Conservation (phyloP, 2,329 filamentous ascomycete species). For the Sphaerostilbella broomeana region DNA sequence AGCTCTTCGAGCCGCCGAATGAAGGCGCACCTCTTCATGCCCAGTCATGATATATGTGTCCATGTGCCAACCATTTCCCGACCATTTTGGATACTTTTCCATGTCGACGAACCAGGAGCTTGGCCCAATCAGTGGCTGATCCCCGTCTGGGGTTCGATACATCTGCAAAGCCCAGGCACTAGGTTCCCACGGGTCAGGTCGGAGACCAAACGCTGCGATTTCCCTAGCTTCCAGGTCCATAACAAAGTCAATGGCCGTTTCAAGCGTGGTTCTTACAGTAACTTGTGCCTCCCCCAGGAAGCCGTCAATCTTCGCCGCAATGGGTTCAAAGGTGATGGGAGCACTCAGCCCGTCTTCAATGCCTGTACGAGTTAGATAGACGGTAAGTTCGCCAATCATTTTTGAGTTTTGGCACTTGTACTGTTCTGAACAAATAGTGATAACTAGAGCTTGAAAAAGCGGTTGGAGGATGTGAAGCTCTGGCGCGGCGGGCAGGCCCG, state of each 20-base stretch:
- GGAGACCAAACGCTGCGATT: slow-evolving; percentile 11
- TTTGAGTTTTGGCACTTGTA: neutral
- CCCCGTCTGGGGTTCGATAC: neutral
- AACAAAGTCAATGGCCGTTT: slow-evolving; percentile 12
- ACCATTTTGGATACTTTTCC: slow-evolving; percentile 4
- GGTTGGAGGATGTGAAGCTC: neutral
- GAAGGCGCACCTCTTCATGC: too few relatives aligned
- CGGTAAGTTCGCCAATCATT: neutral
- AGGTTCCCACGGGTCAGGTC: neutral
- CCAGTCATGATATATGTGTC: too few relatives aligned
- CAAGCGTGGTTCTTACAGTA: slow-evolving; percentile 6
- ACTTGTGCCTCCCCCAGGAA: neutral
- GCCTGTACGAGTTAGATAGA: slow-evolving; percentile 1
- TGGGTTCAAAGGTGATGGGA: slow-evolving; percentile 13
- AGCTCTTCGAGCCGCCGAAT: too few relatives aligned
- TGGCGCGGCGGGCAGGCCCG: too few relatives aligned
- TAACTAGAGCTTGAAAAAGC: neutral
- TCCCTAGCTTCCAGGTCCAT: slow-evolving; percentile 12
- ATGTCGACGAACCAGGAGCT: slow-evolving; percentile 6
- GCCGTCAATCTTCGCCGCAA: neutral
- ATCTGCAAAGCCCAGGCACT: neutral
- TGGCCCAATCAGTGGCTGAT: neutral
- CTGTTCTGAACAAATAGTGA: neutral
- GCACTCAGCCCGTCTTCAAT: slow-evolving; percentile 10
- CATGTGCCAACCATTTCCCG: neutral